Evolutionary conservation across 2,329 filamentous ascomycete species (phyloP), one percentile per base, ranked within the genome.

Genomic region (Fusarium siculi): DNA sequence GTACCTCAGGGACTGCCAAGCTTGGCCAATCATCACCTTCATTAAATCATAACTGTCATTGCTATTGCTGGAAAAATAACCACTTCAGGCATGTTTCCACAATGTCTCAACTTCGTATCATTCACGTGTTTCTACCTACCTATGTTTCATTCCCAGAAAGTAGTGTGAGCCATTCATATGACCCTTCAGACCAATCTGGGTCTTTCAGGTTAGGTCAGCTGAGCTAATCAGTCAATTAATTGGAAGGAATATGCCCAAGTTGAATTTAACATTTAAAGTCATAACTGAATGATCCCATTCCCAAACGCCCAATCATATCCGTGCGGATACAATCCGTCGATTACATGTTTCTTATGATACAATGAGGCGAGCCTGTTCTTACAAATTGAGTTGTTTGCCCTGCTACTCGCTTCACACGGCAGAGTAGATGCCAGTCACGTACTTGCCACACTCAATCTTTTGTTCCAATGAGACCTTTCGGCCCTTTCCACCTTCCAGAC

Each of bases 381-480:
- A 59, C 66, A 69, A 59, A 43, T 30, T 59, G 25, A 39, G 40
- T 60, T 44, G 34, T 34, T 46, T 63, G 49, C 18, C 32, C 46
- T 53, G 25, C 15, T 25, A 16, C 39, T 39, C 28, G 18, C 32
- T 39, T 79, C 78, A 90, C 40, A 87, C 83, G 10, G 85, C 85
- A 42, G 94, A 97, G 83, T 96, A 98, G 8, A 97, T 92, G 21
- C 91, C 94, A 63, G 93, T 96, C 18, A 95, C 91, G 72, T 90
- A 91, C 70, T 93, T 89, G 23, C 96, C 96, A 80, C 95, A 98
- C 81, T 96, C 94, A 16, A 97, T 91, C 75, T 91, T 91, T 84
- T 98, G 96, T 84, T 97, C 95, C 74, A 97, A 84, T 61, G 87
- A 92, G 21, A 93, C 92, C 79, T 87, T 93, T 77, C 92, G 86